phyloP scores from a whole-genome alignment of 108 stramenopile genomes.

The Epipyxis sp. region DNA sequence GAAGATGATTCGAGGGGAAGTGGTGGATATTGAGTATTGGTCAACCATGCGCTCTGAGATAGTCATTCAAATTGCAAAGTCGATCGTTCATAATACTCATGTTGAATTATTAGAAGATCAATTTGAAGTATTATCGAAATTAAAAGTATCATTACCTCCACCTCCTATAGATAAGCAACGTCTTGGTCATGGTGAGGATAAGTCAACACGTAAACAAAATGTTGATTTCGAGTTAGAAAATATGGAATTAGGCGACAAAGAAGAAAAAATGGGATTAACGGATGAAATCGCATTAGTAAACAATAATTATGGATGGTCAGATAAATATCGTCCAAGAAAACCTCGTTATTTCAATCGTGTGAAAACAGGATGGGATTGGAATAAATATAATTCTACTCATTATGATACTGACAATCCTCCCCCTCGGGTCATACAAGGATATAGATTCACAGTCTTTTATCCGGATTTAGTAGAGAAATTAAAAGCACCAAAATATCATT shows the following conservation, averaged over 20 bases:
- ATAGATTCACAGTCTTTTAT: slow-evolving; percentile 98
- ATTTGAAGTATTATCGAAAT: slow-evolving; percentile 64
- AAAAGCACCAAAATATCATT: slow-evolving; percentile 81
- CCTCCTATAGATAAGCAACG: no score
- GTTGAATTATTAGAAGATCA: slow-evolving; percentile 84
- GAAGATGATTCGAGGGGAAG: slow-evolving; percentile 57
- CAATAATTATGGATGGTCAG: slow-evolving; percentile 72
- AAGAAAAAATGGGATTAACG: slow-evolving; percentile 58
- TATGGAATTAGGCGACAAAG: slow-evolving; percentile 60
- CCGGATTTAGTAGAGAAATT: slow-evolving; percentile 94
- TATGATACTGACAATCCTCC: slow-evolving; percentile 97
- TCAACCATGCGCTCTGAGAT: slow-evolving; percentile 71
- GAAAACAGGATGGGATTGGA: slow-evolving; percentile 97
- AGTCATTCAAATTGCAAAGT: slow-evolving; percentile 73
- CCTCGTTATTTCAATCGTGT: slow-evolving; percentile 99
- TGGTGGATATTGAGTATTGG: slow-evolving; percentile 78
- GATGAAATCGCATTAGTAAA: neutral
- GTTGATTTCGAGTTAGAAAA: slow-evolving; percentile 21
- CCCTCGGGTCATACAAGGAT: slow-evolving; percentile 88
- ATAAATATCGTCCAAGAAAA: slow-evolving; percentile 90
- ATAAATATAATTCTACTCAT: slow-evolving; percentile 98
- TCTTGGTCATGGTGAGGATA: neutral
- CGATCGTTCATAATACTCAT: slow-evolving; percentile 74
- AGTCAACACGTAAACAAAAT: neutral
- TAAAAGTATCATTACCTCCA: neutral